phyloP scores from a whole-genome alignment of 805 yeast genomes.

The Tetrapisispora pingtungensis region DNA sequence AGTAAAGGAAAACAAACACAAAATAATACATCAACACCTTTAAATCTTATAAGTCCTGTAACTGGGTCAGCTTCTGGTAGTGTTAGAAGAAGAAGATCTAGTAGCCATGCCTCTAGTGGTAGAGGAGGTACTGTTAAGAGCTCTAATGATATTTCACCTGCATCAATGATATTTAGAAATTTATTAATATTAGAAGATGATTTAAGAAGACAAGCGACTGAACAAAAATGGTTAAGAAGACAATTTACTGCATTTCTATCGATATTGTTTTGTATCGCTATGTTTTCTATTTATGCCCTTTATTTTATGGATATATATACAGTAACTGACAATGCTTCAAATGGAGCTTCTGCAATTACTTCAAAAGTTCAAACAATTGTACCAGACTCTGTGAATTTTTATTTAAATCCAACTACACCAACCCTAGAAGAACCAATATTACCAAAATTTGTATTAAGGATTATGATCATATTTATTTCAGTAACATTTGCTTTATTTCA shows the following conservation, averaged over 20 bases:
- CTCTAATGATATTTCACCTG: slow-evolving; percentile 33
- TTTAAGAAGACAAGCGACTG: slow-evolving; percentile 68
- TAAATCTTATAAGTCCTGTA: neutral
- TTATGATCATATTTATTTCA: slow-evolving; percentile 25
- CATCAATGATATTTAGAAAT: slow-evolving; percentile 72
- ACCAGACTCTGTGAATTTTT: neutral
- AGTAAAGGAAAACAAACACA: neutral
- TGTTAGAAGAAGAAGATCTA: slow-evolving; percentile 14
- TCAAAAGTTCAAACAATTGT: slow-evolving; percentile 22
- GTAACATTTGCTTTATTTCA: slow-evolving; percentile 69
- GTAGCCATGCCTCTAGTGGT: slow-evolving; percentile 24
- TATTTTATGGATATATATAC: slow-evolving; percentile 13
- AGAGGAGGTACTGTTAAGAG: slow-evolving; percentile 11
- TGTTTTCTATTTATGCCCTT: slow-evolving; percentile 33
- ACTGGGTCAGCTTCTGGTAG: neutral
- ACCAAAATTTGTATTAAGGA: slow-evolving; percentile 5
- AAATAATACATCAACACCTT: neutral
- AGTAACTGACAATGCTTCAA: neutral
- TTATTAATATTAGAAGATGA: slow-evolving; percentile 78
- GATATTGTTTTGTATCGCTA: slow-evolving; percentile 33
- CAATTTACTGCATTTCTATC: slow-evolving; percentile 34
- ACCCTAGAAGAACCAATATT: neutral
- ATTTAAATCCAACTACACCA: too few species aligned
- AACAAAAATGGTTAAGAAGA: slow-evolving; percentile 53
- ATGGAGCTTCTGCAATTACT: slow-evolving; percentile 22